Base-by-base conservation (phyloP, 257 asterid species). In the Asclepias syriaca region DNA sequence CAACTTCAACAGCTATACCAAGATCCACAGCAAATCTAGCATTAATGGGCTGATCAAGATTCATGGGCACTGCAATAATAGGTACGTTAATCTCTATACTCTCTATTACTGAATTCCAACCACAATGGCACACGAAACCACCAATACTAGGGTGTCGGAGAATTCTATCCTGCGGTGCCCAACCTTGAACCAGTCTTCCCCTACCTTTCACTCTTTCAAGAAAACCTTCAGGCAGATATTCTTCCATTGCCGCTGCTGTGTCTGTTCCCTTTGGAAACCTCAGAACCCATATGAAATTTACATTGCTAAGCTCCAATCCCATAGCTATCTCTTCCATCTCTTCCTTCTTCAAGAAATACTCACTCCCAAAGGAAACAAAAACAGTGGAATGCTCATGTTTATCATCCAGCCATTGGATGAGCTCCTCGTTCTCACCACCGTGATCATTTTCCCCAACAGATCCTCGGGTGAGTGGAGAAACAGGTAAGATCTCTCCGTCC, bases 321-420 rank as follows among this genome's bases (percentile, higher is more conserved):
- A 76, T 53, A 4, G 87, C 86, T 12, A 86, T 49, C 71, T 81
- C 96, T 12, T 84, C 83, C 12, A 77, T 78, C 32, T 85, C 91
- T 29, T 85, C 84, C 15, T 61, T 81, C 0, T 68, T 75, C 34
- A 85, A 74, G 66, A 85, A 87, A 64, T 77, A 82, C 22, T 89
- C 92, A 22, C 83, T 87, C 59, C 96, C 93, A 18, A 89, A 89
- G 0, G 89, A 87, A 8, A 87, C 86, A 12, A 79, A 83, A 39
- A 89, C 83, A 32, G 75, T 71, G 10, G 96, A 89, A 59, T 16
- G 0, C 67, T 74, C 74, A 0, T 55, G 68, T 69, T 85, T 85
- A 1, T 39, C 58, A 5, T 73, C 83, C 0, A 87, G 79, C 96
- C 96, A 89, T 0, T 75, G 74, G 34, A 89, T 81, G 12, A 89